Conservation (phyloP, 441 rosid genomes). For the Adansonia madagascariensis region DNA sequence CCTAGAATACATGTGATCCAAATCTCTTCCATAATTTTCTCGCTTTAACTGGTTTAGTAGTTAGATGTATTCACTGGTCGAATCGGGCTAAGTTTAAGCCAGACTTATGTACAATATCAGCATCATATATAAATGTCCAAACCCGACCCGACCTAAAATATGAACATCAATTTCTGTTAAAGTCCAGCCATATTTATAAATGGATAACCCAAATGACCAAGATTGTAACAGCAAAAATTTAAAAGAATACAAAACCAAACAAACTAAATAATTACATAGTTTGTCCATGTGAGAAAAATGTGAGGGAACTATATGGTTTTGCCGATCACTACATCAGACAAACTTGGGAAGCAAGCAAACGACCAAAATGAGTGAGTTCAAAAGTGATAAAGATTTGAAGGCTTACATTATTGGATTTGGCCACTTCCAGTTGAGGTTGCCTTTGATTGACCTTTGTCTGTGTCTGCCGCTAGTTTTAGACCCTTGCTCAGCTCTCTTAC, state of each 20-base stretch:
- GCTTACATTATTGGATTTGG: conserved; percentile 22
- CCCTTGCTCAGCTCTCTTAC: conserved; percentile 55
- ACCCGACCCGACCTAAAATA: too few species aligned
- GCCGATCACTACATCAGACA: conserved; percentile 21
- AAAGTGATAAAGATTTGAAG: background rate
- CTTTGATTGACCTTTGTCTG: conserved; percentile 33
- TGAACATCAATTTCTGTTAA: too few species aligned
- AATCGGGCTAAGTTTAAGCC: too few species aligned
- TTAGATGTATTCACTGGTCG: too few species aligned
- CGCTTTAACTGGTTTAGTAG: too few species aligned
- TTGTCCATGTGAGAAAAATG: conserved; percentile 24
- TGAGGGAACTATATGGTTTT: conserved; percentile 14
- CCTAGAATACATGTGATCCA: too few species aligned
- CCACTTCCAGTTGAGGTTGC: conserved; percentile 25
- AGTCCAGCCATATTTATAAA: too few species aligned
- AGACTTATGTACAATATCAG: too few species aligned
- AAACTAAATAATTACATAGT: conserved; percentile 33
- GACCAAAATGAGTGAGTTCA: too few species aligned
- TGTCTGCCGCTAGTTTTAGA: conserved; percentile 38
- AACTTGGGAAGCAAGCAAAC: conserved; percentile 21
- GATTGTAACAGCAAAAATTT: conserved; percentile 33
- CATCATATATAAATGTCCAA: too few species aligned
- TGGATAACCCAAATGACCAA: too few species aligned
- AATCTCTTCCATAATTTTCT: too few species aligned
- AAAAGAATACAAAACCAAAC: conserved; percentile 31